These are phyloP conservation scores for Diplotaxis tenuifolia DNA, from an alignment of 345 rosid species.

Conservation along the genomic window DNA sequence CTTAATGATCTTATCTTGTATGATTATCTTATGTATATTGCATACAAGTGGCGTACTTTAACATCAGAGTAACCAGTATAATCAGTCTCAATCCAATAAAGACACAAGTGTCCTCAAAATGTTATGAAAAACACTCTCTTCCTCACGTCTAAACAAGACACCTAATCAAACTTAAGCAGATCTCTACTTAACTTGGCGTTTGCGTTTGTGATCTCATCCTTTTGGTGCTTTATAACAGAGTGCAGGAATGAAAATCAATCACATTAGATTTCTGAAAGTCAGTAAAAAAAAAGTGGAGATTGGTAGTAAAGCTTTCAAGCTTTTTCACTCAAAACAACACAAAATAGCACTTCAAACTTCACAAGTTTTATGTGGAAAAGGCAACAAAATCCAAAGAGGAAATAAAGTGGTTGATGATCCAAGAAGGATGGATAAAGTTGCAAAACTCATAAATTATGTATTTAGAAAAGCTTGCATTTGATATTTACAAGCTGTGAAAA, in stretches of 20 bases:
- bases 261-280: background rate
- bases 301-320: background rate
- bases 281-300: background rate
- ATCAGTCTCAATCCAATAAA: too few species aligned
- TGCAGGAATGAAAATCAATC: background rate
- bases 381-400: background rate
- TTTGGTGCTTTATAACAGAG: constrained; percentile 18
- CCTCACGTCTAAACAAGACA: too few species aligned
- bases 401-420: constrained; percentile 1
- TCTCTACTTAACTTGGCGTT: background rate
- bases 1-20: too few species aligned
- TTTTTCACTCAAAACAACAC: background rate
- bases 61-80: too few species aligned
- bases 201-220: constrained; percentile 23
- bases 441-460: background rate
- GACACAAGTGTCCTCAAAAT: too few species aligned
- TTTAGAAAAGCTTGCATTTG: background rate
- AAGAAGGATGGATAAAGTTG: background rate
- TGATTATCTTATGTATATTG: too few species aligned
- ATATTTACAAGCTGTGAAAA: background rate
- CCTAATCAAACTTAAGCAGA: too few species aligned
- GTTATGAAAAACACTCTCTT: too few species aligned
- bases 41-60: too few species aligned
- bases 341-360: background rate
- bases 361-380: background rate